These are phyloP conservation scores for Ampelocalamus luodianensis DNA, from an alignment of 176 grass and related monocot genomes.

Conservation along the genomic window DNA sequence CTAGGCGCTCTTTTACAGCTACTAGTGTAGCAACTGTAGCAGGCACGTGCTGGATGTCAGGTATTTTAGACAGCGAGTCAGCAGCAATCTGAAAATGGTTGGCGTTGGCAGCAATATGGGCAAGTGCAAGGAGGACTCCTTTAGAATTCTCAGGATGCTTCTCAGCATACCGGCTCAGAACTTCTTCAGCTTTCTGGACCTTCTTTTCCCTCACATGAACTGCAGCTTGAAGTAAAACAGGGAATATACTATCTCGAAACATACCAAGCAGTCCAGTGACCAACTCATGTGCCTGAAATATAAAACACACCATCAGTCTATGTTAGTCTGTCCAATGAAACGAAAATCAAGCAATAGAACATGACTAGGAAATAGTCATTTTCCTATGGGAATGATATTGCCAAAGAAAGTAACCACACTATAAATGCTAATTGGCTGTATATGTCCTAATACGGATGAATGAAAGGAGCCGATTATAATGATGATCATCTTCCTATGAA, in stretches of 20 bases:
- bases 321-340: not conserved
- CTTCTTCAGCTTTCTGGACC: conserved; percentile 77
- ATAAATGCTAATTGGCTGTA: conserved; percentile 3
- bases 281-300: conserved; percentile 75
- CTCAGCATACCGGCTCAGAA: conserved; percentile 66
- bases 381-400: not conserved
- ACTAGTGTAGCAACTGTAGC: conserved; percentile 77
- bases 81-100: conserved; percentile 81
- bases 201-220: conserved; percentile 84
- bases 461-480: not conserved
- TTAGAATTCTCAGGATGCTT: conserved; percentile 71
- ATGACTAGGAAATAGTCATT: conserved; percentile 12
- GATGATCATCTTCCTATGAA: conserved; percentile 11
- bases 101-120: conserved; percentile 69
- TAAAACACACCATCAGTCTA: not conserved
- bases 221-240: conserved; percentile 79
- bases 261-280: conserved; percentile 59
- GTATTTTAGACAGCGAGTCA: conserved; percentile 68
- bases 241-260: conserved; percentile 62
- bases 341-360: not conserved
- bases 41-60: conserved; percentile 86
- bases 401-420: not conserved
- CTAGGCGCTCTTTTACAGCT: conserved; percentile 67
- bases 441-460: not conserved
- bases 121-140: conserved; percentile 68